These are phyloP conservation scores for Sarocladiaceae sp. DNA, from an alignment of 2,329 filamentous ascomycete species.

Conservation along the genomic window DNA sequence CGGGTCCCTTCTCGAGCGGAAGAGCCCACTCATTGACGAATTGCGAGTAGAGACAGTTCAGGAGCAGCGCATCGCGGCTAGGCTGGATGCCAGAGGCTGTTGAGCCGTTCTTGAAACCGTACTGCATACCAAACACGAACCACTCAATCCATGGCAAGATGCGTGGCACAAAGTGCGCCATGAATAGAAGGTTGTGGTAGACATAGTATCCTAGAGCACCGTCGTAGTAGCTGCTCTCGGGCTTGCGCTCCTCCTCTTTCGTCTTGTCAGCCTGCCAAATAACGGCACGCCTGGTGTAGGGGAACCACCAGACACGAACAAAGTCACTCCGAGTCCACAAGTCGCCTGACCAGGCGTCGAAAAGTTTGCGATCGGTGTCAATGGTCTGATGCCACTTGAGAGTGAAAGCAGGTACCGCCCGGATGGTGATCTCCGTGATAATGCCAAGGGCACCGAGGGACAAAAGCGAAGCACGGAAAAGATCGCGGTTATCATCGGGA, in stretches of 20 bases:
- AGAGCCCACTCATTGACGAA: constrained; percentile 98
- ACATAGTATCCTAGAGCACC: constrained; percentile 77
- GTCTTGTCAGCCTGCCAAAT: constrained; percentile 87
- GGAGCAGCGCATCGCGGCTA: constrained; percentile 74
- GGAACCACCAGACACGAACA: constrained; percentile 96
- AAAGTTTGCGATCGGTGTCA: constrained; percentile 62
- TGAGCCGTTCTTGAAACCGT: constrained; percentile 73
- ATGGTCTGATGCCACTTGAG: constrained; percentile 83
- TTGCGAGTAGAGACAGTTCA: constrained; percentile 98
- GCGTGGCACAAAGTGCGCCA: constrained; percentile 72
- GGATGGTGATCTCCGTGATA: constrained; percentile 82
- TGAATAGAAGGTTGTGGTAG: constrained; percentile 85
- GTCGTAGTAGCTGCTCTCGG: constrained; percentile 74
- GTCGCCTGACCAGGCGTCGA: constrained; percentile 62
- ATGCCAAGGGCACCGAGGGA: constrained; percentile 89
- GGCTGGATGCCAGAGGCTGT: constrained; percentile 71
- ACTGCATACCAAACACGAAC: constrained; percentile 97
- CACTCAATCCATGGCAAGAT: constrained; percentile 87
- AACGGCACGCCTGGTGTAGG: constrained; percentile 82
- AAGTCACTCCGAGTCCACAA: constrained; percentile 87
- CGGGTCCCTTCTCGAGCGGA: constrained; percentile 78
- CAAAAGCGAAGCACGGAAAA: constrained; percentile 85
- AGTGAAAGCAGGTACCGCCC: constrained; percentile 75
- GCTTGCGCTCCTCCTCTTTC: constrained; percentile 52
- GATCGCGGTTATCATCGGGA: constrained; percentile 63